Evolutionary conservation across 176 grass and related monocot species (phyloP).

Genomic region (sorghum (Sorghum bicolor)): Sorghum_bicolor_NCBIv3 NC_012871.2:72336001-72336500

Average conservation of each 20-base stretch:
- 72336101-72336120: background rate
- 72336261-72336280: constrained; percentile 91
- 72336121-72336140: background rate
- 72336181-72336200: background rate
- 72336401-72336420: constrained; percentile 77
- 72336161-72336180: background rate
- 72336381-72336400: constrained; percentile 70
- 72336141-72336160: background rate
- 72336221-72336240: constrained; percentile 81
- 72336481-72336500: background rate
- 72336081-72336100: background rate
- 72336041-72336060: too few species aligned
- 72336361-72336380: background rate
- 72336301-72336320: constrained; percentile 31
- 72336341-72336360: constrained; percentile 1
- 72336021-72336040: too few species aligned
- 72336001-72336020: background rate
- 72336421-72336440: constrained; percentile 73
- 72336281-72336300: constrained; percentile 89
- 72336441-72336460: constrained; percentile 84
- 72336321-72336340: background rate
- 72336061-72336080: too few species aligned
- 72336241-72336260: constrained; percentile 80
- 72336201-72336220: constrained; percentile 70
- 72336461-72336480: constrained; percentile 61